Evolutionary conservation across 306 rosid species (phyloP), one percentile per base, ranked within the genome.

Genomic region (Canavalia gladiata): DNA sequence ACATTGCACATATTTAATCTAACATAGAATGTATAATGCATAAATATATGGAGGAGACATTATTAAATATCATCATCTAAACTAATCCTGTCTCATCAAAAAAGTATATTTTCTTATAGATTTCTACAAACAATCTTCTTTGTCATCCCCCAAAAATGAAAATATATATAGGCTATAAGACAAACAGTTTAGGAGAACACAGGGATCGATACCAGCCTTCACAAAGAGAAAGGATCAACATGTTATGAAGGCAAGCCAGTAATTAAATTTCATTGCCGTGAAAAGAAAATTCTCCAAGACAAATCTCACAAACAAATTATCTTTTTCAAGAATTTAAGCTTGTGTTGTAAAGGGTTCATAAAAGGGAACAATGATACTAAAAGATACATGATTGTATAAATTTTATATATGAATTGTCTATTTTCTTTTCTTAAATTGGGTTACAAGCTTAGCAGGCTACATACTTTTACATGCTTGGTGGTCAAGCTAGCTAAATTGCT

Each of bases 301-400:
- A 82, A 74, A 77, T 72, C 65, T 68, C 45, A 12, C 41, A 35
- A 31, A 69, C 37, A 77, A 63, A 77, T 72, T 9, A 37, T 54
- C 45, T 49, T 52, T 52, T 72, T 47, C 77, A 29, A 58, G 25
- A 18, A 18, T 18, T 18, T 18, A 18, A 18, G 25, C 25, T 18
- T 18, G 25, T 18, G 25, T 18, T 18, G 25, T 18, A 18, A 18
- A 18, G 25, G 25, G 25, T 18, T 18, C 25, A 18, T 18, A 18
- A 18, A 18, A 18, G 25, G 25, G 25, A 18, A 18, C 25, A 18
- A 18, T 18, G 25, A 18, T 18, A 18, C 25, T 18, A 18, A 18
- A 18, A 18, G 25, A 18, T 18, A 18, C 25, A 18, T 18, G 25
- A 18, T 18, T 18, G 25, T 18, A 18, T 18, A 18, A 18, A 18